A percentile compares a stretch with the other conserved stretches of the same genome.
These are phyloP conservation scores for Amylostereum areolatum DNA, from an alignment of 1,284 basidiomycete species.

Conservation along the genomic window DNA sequence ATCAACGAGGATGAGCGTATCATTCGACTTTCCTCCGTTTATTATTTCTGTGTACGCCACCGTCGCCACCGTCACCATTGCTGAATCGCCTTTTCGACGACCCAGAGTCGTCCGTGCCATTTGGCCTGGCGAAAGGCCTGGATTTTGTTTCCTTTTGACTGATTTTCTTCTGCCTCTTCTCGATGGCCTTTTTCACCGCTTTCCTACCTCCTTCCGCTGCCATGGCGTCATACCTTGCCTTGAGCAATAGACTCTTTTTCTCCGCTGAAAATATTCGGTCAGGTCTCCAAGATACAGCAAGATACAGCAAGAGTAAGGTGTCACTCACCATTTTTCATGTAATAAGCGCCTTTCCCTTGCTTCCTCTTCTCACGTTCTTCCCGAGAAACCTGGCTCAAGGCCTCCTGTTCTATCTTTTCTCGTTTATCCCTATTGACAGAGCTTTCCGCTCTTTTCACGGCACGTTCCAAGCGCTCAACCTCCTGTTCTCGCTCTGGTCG, in stretches of 20 bases:
- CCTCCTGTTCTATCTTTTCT: constrained; percentile 65
- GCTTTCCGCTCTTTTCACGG: constrained; percentile 77
- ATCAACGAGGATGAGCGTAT: neutral
- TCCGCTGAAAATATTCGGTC: constrained; percentile 46
- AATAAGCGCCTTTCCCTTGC: constrained; percentile 80
- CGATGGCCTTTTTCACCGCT: constrained; percentile 83
- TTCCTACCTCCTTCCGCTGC: constrained; percentile 68
- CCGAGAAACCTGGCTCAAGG: constrained; percentile 51
- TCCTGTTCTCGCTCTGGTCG: constrained; percentile 66
- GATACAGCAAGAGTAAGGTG: neutral
- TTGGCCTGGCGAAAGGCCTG: constrained; percentile 51
- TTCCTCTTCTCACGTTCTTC: constrained; percentile 72
- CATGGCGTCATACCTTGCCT: constrained; percentile 74
- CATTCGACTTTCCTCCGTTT: neutral
- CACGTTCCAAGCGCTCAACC: constrained; percentile 68
- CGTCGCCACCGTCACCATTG: neutral
- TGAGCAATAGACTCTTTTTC: constrained; percentile 66
- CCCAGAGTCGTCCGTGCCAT: neutral
- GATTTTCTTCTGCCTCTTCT: constrained; percentile 85
- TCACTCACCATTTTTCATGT: constrained; percentile 76
- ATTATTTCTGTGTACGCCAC: neutral
- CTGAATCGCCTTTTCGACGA: neutral
- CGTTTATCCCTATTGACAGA: constrained; percentile 70
- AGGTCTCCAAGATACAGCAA: no score
- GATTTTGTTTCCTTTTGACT: constrained; percentile 87